Base-by-base conservation (phyloP, 805 yeast genomes). In the Candida xyloterini region DNA sequence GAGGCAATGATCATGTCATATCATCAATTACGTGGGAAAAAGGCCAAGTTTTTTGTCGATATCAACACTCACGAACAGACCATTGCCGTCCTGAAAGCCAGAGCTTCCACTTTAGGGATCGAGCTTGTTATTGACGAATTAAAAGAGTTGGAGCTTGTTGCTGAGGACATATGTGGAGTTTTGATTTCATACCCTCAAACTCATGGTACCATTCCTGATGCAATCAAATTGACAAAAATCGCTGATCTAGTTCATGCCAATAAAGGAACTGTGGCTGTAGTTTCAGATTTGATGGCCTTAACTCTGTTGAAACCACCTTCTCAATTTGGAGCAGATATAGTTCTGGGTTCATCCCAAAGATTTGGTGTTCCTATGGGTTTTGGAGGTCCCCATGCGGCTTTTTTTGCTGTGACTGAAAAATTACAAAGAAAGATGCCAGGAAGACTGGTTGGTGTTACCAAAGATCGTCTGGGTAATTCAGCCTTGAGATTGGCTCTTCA, bases 321-420 rank as follows among this genome's bases (percentile, higher is more conserved):
- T 14, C 73, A 76, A 28, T 86, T 84, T 55, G 89, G 88, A 40
- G 98, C 98, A 30, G 99, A 93, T 61, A 84, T 93, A 35, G 96
- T 84, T 2, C 69, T 93, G 31, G 99, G 99, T 33, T 79, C 89
- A 7, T 76, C 97, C 4, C 99, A 93, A 71, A 75, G 99, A 63
- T 88, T 93, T 54, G 99, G 99, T 56, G 97, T 91, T 27, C 98
- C 99, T 40, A 77, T 91, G 70, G 99, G 98, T 6, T 93, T 80
- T 60, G 99, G 99, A 57, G 99, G 99, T 15, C 99, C 99, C 3
- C 99, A 93, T 63, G 98, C 99, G 33, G 99, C 96, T 0, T 93
- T 87, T 67, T 90, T 93, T 54, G 87, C 98, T 7, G 95, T 91
- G 28, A 73, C 78, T n/a, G 78, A 80, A 44, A 74, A 79, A 40